Percentiles rank a stretch among this genome's conserved stretches.
phyloP scores from a whole-genome alignment of 2,329 filamentous ascomycete species.

The Teratosphaeria epicoccoides region DNA sequence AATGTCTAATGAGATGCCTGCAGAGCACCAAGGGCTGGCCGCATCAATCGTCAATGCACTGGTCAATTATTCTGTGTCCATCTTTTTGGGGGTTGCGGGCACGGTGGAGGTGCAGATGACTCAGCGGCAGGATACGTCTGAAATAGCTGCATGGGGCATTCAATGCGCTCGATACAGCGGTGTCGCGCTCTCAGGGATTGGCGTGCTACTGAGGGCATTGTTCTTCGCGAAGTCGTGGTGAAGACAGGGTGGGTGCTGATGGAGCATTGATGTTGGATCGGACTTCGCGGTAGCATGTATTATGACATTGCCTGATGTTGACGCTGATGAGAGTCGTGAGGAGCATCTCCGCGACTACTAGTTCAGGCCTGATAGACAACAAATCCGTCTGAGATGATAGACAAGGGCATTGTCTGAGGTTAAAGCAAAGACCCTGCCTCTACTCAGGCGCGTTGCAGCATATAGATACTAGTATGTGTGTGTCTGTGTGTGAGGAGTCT shows the following conservation, averaged over 20 bases:
- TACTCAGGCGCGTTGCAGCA: no score
- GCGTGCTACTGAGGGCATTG: conserved; percentile 14
- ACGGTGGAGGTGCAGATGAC: conserved; percentile 45
- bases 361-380: no score
- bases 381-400: no score
- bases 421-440: no score
- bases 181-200: conserved; percentile 20
- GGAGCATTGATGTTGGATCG: conserved; percentile 9
- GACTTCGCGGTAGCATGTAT: not conserved
- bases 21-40: conserved; percentile 40
- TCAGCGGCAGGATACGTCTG: conserved; percentile 22
- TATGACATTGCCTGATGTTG: not conserved
- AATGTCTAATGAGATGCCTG: conserved; percentile 40
- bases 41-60: conserved; percentile 51
- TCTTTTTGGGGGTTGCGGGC: conserved; percentile 55
- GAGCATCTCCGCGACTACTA: no score
- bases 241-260: conserved; percentile 10
- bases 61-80: conserved; percentile 56
- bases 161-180: conserved; percentile 31
- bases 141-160: conserved; percentile 27
- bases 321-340: no score
- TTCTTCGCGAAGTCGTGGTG: conserved; percentile 12
- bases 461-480: no score
- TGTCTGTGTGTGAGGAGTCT: no score
- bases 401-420: no score